Base-by-base conservation (phyloP, 1,284 basidiomycete species). In the Ceratobasidium sp. region DNA sequence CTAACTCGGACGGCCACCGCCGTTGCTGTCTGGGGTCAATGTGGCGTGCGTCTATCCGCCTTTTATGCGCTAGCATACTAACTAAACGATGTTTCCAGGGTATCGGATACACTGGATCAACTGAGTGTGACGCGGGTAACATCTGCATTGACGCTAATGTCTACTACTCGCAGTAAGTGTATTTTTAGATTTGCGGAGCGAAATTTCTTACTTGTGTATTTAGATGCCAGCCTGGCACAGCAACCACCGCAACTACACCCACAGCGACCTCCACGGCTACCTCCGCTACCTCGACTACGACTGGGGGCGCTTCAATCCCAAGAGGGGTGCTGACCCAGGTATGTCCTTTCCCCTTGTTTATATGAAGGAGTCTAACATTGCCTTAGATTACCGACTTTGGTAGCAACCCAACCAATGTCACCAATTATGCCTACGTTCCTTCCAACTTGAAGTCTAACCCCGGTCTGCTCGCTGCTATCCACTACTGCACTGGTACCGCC, bases 401-500 rank as follows among this genome's bases (percentile, higher is more conserved):
- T 6, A 69, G 83, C 47, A 89, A 88, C 80, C 87, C 88, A 7
- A 88, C 85, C 69, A 85, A 85, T 76, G 85, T 88, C 41, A 56
- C 62, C 33, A 65, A 64, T 17, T 74, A 47, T 78, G 79, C 85
- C 17, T 89, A 89, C 83, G 83, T 82, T 77, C 87, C 88, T 1
- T 79, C 84, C 9, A 81, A 79, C 31, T 81, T 88, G n/a, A 82
- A 81, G 1, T 65, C 82, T 65, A 82, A 83, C 2, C 84, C 86
- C 0, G 82, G 86, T 47, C 81, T 88, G 47, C 86, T 89, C 69
- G 84, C 88, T 63, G 87, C 87, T 27, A 85, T 88, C 48, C 87
- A 87, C 78, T 86, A 85, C 75, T 88, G 88, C 82, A 79, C 80
- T 7, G 88, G 86, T 24, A 85, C 86, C 0, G 88, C 86, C 0